Base-by-base conservation (phyloP, 441 rosid species). In the Adansonia grandidieri region DNA sequence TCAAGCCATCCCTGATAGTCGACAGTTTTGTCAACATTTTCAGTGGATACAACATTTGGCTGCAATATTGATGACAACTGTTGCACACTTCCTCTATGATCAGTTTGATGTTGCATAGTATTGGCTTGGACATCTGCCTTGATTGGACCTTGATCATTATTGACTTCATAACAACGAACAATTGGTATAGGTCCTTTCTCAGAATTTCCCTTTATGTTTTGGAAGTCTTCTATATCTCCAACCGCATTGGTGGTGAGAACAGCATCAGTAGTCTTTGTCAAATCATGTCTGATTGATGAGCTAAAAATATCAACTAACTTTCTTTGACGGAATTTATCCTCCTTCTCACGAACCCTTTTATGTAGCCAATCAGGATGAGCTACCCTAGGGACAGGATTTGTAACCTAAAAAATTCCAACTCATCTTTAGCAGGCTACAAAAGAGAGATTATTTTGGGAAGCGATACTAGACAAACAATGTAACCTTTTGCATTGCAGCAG, bases 401-500 rank as follows among this genome's bases (percentile, higher is more conserved):
- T 80, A 80, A 96, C 95, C 99, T 96, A 84, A 71, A 84, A 73
- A 81, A 76, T 73, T 73, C 77, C 76, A 68, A 83, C 20, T 84
- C 73, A 75, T 56, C 56, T 79, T 81, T 61, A 79, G 77, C 77
- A 80, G 65, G 70, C 71, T 75, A 68, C 63, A 74, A 66, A 76
- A 76, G 60, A 79, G 51, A 48, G 64, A 74, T 70, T 58, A 68
- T 40, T 68, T 50, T 47, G 80, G 73, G 53, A 74, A 76, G 56
- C 10, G 76, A 79, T 77, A 42, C 71, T 61, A 67, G 73, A 85
- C 37, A 82, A 66, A 57, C n/a, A 65, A 68, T 17, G 64, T 75
- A 82, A 96, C 99, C 98, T 96, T 96, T 85, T 96, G 99, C 98
- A 94, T 96, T 78, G 99, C 99, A 61, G 99, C 99, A 87, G 99